Base-by-base conservation (phyloP, 495 filamentous ascomycete genomes). In the Cudoniella acicularis region DNA sequence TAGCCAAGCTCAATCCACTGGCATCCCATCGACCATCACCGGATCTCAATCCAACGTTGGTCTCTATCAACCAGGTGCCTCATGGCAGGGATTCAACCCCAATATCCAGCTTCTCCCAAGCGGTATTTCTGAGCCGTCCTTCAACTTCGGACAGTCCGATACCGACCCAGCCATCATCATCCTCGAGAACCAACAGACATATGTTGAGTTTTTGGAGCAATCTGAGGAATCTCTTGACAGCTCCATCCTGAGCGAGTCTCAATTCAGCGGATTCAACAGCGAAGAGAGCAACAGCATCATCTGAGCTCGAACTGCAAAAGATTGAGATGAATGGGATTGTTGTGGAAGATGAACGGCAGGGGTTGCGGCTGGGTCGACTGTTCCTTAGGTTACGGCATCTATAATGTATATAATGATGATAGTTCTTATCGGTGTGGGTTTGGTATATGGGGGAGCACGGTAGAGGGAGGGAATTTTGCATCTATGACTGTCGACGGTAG, bases 111-210 rank as follows among this genome's bases (percentile, higher is more conserved):
- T 67, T 21, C 48, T 64, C 2, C 64, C 64, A 24, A 16, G 49
- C 2, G 59, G 59, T 26, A 18, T 54, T n/a, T 13, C 18, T 0
- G 4, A 22, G 16, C 64, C 64, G 1, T 21, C 23, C 0, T 64
- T 64, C 48, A 23, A 17, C 30, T 56, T 56, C 27, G 54, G 45
- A 10, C 40, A 59, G 23, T 16, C 17, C 1, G 27, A 49, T 9
- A 9, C 16, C 16, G 64, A 67, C 58, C 64, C 64, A 2, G 64
- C 64, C 3, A 30, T 59, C 17, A 64, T 67, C 30, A 53, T 64
- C 27, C 49, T 51, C 40, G 25, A 40, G 6, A 57, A 60, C 41
- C 61, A 67, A 23, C 16, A 26, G 11, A 18, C 53, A 4, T 61
- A 62, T 40, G 54, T 67, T 18, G 41, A 22, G 3, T 60, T 60